Base-by-base conservation (phyloP, 768 basidiomycete species). In the Auriscalpium microsporum region DNA sequence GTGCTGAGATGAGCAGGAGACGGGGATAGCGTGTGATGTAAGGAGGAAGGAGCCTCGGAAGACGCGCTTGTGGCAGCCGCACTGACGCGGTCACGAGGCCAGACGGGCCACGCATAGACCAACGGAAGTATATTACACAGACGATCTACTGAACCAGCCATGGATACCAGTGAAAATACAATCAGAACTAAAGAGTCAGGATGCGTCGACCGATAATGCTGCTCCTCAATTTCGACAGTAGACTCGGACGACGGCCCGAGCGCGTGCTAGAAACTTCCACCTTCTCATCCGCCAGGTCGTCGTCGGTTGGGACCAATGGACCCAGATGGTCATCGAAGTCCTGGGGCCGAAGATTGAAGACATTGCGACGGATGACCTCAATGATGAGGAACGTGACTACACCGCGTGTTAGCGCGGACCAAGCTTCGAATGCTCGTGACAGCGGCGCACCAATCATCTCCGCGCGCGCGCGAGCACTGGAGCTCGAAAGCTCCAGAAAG, bases 331-430 rank as follows among this genome's bases (percentile, higher is more conserved):
- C 42, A 44, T 61, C 54, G 40, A 58, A 56, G 23, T 59, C 54
- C n/a, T 53, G 52, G 1, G 54, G 50, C 16, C 54, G 52, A 13
- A 61, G 33, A 17, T 53, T 19, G 50, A 61, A 58, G 8, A 53
- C 47, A 47, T 61, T 59, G 38, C 57, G 59, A 16, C 59, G 54
- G 17, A 61, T 44, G 11, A 61, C 56, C 46, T 61, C 57, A 54
- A 61, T 59, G 14, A 61, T 52, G 45, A 61, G 42, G n/a, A 58
- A 61, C 3, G 59, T 59, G 8, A 55, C 57, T 59, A 28, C 28
- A 28, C 28, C 28, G 28, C 28, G 28, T 28, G 28, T 28, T 28
- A 28, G 23, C 16, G 13, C 10, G 11, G 16, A 8, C 21, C 36
- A 48, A 28, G 8, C 19, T 7, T 10, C n/a, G 36, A 11, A 19